Evolutionary conservation across 1,284 basidiomycete genomes (phyloP).

Genomic region (Ceratobasidium sp.): DNA sequence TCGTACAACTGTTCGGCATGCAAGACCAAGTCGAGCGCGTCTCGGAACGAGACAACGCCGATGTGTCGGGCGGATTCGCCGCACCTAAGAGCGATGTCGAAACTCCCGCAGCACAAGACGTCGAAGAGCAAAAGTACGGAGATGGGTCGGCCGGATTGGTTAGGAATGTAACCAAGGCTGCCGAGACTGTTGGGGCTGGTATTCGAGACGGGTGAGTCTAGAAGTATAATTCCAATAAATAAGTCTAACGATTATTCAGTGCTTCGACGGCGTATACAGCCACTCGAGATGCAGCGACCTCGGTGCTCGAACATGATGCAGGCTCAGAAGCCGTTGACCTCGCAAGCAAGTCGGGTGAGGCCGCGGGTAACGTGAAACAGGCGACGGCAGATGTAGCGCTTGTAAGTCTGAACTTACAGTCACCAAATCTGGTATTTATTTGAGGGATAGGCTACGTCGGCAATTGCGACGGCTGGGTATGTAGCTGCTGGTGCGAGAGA

Average conservation of each 20-base stretch:
- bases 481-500: neutral
- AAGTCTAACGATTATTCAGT: neutral
- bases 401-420: neutral
- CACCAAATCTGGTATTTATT: too few relatives aligned
- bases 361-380: neutral
- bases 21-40: conserved; percentile 29
- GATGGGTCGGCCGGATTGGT: conserved; percentile 4
- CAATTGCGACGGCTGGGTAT: conserved; percentile 26
- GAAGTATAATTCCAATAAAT: neutral
- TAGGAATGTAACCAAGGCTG: neutral
- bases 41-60: neutral
- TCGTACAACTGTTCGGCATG: conserved; percentile 12
- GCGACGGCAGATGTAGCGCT: conserved; percentile 11
- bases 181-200: conserved; percentile 5
- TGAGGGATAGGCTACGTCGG: conserved; percentile 26
- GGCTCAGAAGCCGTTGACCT: conserved; percentile 28
- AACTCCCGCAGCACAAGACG: neutral
- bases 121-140: conserved; percentile 26
- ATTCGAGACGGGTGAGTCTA: conserved; percentile 20
- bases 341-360: neutral
- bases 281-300: conserved; percentile 20
- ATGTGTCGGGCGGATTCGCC: neutral
- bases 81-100: neutral
- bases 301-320: conserved; percentile 16
- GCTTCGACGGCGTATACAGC: neutral